Conservation (phyloP, 371 early-diverging fungal species). For the Capniomyces stellatus region DNA sequence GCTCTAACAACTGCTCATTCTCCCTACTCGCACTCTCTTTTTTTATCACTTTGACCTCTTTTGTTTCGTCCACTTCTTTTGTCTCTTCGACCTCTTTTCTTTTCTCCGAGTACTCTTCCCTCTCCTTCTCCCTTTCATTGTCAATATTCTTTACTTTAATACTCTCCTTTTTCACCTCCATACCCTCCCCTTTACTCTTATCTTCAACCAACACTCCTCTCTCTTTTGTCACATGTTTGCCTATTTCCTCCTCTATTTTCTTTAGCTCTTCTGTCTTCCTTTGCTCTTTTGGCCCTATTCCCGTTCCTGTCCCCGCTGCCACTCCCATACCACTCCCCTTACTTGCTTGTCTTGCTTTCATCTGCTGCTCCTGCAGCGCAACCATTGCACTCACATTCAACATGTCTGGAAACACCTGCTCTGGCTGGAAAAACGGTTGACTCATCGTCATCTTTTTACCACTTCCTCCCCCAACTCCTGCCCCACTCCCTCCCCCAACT, state of each 20-base stretch:
- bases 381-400: slow-evolving; percentile 24
- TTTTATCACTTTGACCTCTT: neutral
- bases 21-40: neutral
- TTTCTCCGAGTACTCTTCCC: neutral
- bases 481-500: neutral
- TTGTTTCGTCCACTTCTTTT: neutral
- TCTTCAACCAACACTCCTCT: too few species aligned
- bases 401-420: slow-evolving; percentile 23
- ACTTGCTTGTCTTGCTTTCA: neutral
- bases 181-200: neutral
- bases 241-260: neutral
- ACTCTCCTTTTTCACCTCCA: neutral
- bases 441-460: slow-evolving; percentile 17
- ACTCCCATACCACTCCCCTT: neutral
- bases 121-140: neutral
- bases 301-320: neutral
- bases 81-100: neutral
- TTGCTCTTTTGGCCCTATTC: neutral
- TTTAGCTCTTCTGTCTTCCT: neutral
- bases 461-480: neutral
- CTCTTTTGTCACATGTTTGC: too few species aligned
- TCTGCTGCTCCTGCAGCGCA: slow-evolving; percentile 17
- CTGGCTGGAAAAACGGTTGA: slow-evolving; percentile 23
- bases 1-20: too few species aligned
- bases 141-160: neutral